Evolutionary conservation across 2,329 filamentous ascomycete genomes (phyloP).

Genomic region (Fusarium pseudoanthophilum): DNA sequence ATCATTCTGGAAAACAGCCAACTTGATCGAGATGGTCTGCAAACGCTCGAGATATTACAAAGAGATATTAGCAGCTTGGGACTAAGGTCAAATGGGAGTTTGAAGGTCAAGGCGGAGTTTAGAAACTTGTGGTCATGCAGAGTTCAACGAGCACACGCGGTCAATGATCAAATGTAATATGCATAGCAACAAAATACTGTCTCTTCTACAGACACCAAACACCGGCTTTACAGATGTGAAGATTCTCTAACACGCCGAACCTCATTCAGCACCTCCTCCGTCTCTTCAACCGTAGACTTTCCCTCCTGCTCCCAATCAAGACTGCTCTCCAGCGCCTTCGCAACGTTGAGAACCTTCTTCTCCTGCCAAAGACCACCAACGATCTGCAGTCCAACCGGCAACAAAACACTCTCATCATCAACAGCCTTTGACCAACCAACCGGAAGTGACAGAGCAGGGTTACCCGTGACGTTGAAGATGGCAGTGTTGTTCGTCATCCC

Average conservation of each 20-base stretch:
- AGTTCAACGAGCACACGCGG: rapidly evolving
- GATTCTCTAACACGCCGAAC: not conserved
- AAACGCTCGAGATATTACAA: no score
- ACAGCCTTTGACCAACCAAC: conserved; percentile 57
- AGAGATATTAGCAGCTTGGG: no score
- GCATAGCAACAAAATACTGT: rapidly evolving
- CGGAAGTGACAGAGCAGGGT: conserved; percentile 64
- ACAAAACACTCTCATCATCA: conserved; percentile 47
- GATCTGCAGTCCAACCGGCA: conserved; percentile 67
- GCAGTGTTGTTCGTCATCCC: conserved; percentile 67
- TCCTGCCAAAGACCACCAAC: conserved; percentile 65
- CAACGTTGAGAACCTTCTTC: conserved; percentile 55
- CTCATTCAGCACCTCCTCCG: not conserved
- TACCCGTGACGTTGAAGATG: conserved; percentile 66
- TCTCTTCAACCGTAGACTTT: not conserved
- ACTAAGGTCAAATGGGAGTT: rapidly evolving
- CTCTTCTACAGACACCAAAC: not conserved
- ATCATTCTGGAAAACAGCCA: not conserved
- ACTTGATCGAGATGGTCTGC: no score
- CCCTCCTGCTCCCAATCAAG: conserved; percentile 53
- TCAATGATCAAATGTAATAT: not conserved
- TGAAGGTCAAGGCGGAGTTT: not conserved
- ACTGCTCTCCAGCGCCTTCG: conserved; percentile 58
- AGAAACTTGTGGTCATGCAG: not conserved
- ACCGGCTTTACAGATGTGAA: not conserved